Evolutionary conservation across 2,329 filamentous ascomycete species (phyloP).

Genomic region (Colletotrichum sp.): DNA sequence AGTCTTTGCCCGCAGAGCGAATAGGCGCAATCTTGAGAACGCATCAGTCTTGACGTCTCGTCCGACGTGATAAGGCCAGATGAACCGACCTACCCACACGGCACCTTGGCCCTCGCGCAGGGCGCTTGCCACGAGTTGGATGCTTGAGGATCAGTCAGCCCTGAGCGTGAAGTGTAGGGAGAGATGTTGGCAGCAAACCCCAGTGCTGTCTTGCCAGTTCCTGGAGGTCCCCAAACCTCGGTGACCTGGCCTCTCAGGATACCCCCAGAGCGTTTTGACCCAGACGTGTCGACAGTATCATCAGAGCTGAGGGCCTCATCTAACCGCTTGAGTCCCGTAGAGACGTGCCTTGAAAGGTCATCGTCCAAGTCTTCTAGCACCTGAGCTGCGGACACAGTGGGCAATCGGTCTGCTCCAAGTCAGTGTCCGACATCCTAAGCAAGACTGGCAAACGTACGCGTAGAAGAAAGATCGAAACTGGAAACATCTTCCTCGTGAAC

Average conservation of each 20-base stretch:
- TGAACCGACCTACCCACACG: conserved; percentile 79
- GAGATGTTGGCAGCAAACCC: conserved; percentile 59
- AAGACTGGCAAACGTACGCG: conserved; percentile 46
- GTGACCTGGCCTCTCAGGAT: conserved; percentile 79
- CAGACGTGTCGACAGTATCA: neutral
- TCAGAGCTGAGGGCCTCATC: conserved; percentile 51
- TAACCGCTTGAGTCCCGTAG: conserved; percentile 60
- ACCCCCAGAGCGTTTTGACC: conserved; percentile 50
- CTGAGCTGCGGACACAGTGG: conserved; percentile 78
- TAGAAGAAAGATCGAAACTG: conserved; percentile 61
- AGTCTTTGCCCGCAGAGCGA: conserved; percentile 42
- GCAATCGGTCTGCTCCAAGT: conserved; percentile 68
- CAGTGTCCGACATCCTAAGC: conserved; percentile 19
- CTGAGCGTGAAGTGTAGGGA: conserved; percentile 7
- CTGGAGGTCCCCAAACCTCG: conserved; percentile 88
- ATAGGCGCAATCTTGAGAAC: conserved; percentile 42
- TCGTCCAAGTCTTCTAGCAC: conserved; percentile 66
- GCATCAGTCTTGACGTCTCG: neutral
- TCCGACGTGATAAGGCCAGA: neutral
- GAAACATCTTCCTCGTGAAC: conserved; percentile 65
- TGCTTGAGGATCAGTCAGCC: conserved; percentile 47
- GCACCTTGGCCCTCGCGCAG: conserved; percentile 67
- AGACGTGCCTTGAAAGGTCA: conserved; percentile 54
- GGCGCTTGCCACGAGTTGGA: conserved; percentile 72
- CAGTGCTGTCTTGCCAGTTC: conserved; percentile 83